Evolutionary conservation across 2,329 filamentous ascomycete genomes (phyloP).

Genomic region (Lecanicillium sp.): DNA sequence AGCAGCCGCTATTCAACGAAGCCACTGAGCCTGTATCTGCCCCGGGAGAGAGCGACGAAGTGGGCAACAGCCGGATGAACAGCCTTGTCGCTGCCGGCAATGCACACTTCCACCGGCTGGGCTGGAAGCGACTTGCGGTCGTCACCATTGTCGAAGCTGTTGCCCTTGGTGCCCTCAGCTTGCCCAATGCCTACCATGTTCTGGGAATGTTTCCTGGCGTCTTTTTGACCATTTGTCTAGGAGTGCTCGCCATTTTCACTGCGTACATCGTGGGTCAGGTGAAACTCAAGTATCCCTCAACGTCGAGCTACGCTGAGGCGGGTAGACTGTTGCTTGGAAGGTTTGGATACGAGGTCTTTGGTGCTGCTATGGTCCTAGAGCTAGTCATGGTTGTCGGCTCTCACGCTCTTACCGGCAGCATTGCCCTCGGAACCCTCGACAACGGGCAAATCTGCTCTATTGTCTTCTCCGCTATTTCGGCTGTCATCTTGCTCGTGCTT

Average conservation of each 20-base stretch:
- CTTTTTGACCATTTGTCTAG: constrained; percentile 32
- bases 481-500: constrained; percentile 35
- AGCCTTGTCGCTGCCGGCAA: constrained; percentile 30
- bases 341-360: constrained; percentile 54
- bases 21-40: not conserved
- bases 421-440: constrained; percentile 56
- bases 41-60: constrained; percentile 13
- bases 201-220: constrained; percentile 45
- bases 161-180: constrained; percentile 42
- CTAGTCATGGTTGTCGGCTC: constrained; percentile 62
- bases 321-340: constrained; percentile 53
- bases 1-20: not conserved
- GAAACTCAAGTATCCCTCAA: constrained; percentile 43
- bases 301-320: constrained; percentile 61
- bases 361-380: constrained; percentile 52
- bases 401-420: constrained; percentile 62
- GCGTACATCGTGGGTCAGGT: constrained; percentile 38
- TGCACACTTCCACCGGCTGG: constrained; percentile 40
- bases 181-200: constrained; percentile 42
- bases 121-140: constrained; percentile 48
- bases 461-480: constrained; percentile 36
- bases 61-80: constrained; percentile 21
- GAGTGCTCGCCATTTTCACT: constrained; percentile 39
- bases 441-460: constrained; percentile 34
- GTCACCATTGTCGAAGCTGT: constrained; percentile 50